phyloP scores from a whole-genome alignment of 192 early-diverging fungal species.

The Backusella luteola region DNA sequence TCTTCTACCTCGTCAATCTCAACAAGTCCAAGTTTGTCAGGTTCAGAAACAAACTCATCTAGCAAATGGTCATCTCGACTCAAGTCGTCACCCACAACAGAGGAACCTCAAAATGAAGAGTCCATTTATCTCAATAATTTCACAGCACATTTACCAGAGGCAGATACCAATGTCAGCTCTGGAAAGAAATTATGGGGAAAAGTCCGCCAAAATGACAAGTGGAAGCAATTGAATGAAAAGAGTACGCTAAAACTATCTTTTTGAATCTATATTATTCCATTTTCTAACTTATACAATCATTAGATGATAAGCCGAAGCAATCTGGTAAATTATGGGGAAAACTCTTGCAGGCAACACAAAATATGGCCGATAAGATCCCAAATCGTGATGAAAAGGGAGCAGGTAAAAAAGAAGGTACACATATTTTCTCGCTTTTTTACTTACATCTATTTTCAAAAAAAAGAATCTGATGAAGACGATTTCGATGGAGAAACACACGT shows the following conservation, averaged over 20 bases:
- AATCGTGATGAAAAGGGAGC: constrained; percentile 28
- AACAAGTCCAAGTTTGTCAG: constrained; percentile 10
- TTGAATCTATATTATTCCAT: not conserved
- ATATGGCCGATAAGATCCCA: constrained; percentile 11
- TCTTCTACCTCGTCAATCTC: not conserved
- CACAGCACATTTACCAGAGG: not conserved
- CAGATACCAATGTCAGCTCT: not conserved
- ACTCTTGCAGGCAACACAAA: constrained; percentile 29
- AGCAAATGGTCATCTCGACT: constrained; percentile 17
- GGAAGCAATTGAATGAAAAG: constrained; percentile 22
- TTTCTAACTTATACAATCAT: too few relatives aligned
- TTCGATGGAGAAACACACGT: constrained; percentile 56
- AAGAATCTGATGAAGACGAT: constrained; percentile 60
- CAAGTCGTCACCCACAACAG: not conserved
- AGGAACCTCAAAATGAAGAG: constrained; percentile 7
- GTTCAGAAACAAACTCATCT: not conserved
- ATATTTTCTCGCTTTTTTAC: not conserved
- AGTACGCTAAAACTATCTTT: not conserved
- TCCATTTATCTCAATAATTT: constrained; percentile 29
- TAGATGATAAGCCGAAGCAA: constrained; percentile 8
- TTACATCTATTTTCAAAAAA: too few relatives aligned
- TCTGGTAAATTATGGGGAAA: constrained; percentile 28
- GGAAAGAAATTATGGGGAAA: constrained; percentile 31
- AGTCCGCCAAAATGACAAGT: constrained; percentile 28
- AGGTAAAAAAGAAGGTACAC: constrained; percentile 6